Percentiles rank a stretch among this genome's conserved stretches.
phyloP scores from a whole-genome alignment of 2,329 filamentous ascomycete species.

The Cladosporium velox region DNA sequence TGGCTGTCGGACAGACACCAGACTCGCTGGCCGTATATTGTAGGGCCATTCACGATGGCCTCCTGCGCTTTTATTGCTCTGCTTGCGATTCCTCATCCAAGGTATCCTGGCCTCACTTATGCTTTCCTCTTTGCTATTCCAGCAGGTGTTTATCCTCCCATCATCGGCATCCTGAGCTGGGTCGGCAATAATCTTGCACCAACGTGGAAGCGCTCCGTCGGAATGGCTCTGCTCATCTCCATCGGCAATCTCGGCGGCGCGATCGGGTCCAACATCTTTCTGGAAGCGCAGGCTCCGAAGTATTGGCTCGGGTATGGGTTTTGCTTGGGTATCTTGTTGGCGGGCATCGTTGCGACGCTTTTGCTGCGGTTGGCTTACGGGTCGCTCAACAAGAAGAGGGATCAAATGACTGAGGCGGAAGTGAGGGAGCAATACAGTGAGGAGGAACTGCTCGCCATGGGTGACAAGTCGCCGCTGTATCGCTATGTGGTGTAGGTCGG shows the following conservation, averaged over 20 bases:
- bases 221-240: conserved; percentile 54
- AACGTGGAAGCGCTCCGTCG: conserved; percentile 66
- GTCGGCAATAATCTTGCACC: conserved; percentile 70
- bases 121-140: conserved; percentile 44
- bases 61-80: conserved; percentile 27
- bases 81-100: conserved; percentile 30
- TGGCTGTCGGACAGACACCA: conserved; percentile 25
- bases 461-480: conserved; percentile 42
- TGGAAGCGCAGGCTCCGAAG: conserved; percentile 47
- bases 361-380: conserved; percentile 34
- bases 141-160: conserved; percentile 34
- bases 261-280: conserved; percentile 55
- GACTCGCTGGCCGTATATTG: conserved; percentile 25
- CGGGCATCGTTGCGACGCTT: conserved; percentile 27
- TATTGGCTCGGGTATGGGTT: conserved; percentile 54
- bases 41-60: conserved; percentile 22
- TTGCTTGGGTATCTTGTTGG: conserved; percentile 28
- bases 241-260: conserved; percentile 55
- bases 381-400: conserved; percentile 39
- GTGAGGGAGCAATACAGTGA: conserved; percentile 39
- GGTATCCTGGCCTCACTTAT: conserved; percentile 31
- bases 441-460: conserved; percentile 40
- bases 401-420: conserved; percentile 37
- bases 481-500: conserved; percentile 29
- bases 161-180: conserved; percentile 34